These are phyloP conservation scores for Botrytis medusae DNA, from an alignment of 2,329 filamentous ascomycete genomes.

Conservation along the genomic window DNA sequence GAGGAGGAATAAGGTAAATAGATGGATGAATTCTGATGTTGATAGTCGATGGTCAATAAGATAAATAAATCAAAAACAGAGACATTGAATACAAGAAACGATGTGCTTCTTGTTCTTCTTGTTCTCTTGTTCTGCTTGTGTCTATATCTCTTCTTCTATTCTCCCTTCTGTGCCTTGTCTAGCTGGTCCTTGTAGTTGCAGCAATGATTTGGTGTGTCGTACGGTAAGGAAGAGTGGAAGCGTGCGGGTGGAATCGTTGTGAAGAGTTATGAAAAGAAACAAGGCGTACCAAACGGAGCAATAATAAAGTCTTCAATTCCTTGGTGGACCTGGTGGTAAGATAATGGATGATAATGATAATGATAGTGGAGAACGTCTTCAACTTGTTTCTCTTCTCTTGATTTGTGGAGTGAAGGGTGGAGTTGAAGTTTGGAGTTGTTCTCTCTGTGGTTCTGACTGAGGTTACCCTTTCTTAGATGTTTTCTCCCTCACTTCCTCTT, in stretches of 20 bases:
- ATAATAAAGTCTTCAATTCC: background rate
- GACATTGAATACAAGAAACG: background rate
- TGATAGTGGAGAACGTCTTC: background rate
- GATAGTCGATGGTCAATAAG: background rate
- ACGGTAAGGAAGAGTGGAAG: slow-evolving; percentile 12
- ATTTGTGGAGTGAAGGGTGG: slow-evolving; percentile 7
- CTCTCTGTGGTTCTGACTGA: no score
- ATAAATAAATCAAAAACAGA: no score
- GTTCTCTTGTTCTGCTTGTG: background rate
- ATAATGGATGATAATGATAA: background rate
- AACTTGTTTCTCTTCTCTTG: background rate
- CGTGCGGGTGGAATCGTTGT: background rate
- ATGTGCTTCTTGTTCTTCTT: slow-evolving; percentile 13
- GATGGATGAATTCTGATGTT: background rate
- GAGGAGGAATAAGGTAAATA: background rate
- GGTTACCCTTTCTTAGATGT: background rate
- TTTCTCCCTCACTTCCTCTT: background rate
- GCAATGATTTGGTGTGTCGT: background rate
- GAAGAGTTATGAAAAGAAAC: background rate
- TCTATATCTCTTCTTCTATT: background rate
- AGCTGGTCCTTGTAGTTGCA: background rate
- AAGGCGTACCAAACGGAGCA: background rate
- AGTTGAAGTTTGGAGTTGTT: background rate
- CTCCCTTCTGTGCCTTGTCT: background rate
- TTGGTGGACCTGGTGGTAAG: background rate